Base-by-base conservation (phyloP, 2,329 filamentous ascomycete genomes). In the Sclerotinia glacialis region DNA sequence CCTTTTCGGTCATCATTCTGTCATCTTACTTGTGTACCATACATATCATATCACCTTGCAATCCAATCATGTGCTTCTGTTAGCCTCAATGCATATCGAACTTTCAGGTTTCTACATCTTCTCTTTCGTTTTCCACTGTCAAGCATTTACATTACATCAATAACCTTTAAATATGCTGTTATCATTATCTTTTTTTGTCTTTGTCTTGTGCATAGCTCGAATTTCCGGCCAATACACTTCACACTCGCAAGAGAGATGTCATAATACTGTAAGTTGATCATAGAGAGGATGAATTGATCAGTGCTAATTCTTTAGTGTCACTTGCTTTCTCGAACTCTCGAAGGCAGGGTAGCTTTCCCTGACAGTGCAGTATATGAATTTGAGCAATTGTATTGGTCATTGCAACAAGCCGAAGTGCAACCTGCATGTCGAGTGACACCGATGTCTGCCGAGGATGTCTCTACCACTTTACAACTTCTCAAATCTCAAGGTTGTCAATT, bases 311-410 rank as follows among this genome's bases (percentile, higher is more conserved):
- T 34, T 34, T 21, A 59, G 28, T 47, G 42, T 23, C 26, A 34
- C 7, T 34, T 59, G 16, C 42, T 59, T 34, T 54, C 49, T 21
- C n/a, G 4, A 21, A 37, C 40, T 21, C 67, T 69, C 3, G 52
- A 63, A 54, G 67, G 61, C 3, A 62, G 69, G 56, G 62, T 72
- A n/a, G 69, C 70, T 0, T 72, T 69, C 21, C 68, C 69, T 3
- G 52, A 66, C 9, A 70, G 65, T 40, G 16, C 64, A 2, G 44
- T 60, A 18, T 73, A 70, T 58, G 63, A 64, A 54, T 65, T 42
- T 23, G 67, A 69, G 42, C 67, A 72, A 50, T 68, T 67, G 11
- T 79, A 79, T 70, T 79, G 77, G 77, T 72, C 71, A 23, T 28
- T 31, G 1, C 71, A 72, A 34, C 67, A 74, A 68, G 56, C 65